phyloP scores from a whole-genome alignment of 2,329 filamentous ascomycete genomes.

The Cladophialophora psammophila region DNA sequence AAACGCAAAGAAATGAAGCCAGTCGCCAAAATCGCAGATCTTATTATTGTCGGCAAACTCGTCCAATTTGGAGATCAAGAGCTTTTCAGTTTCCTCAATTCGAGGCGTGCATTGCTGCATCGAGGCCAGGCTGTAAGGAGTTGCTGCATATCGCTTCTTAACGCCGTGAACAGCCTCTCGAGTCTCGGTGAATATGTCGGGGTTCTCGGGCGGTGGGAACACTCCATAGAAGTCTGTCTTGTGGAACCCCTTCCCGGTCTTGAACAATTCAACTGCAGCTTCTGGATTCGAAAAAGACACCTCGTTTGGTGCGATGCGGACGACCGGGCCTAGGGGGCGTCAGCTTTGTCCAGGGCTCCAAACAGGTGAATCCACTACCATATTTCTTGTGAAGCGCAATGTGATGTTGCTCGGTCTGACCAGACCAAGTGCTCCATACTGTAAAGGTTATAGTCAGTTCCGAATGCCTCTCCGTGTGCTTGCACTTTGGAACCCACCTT shows the following conservation, averaged over 20 bases:
- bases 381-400: slow-evolving; percentile 51
- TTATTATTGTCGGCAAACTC: slow-evolving; percentile 47
- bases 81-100: slow-evolving; percentile 50
- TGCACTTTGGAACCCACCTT: slow-evolving; percentile 34
- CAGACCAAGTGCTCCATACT: slow-evolving; percentile 48
- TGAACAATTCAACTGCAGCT: slow-evolving; percentile 55
- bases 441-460: neutral
- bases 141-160: slow-evolving; percentile 59
- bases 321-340: slow-evolving; percentile 49
- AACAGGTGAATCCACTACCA: slow-evolving; percentile 41
- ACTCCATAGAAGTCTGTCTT: slow-evolving; percentile 63
- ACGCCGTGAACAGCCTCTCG: slow-evolving; percentile 62
- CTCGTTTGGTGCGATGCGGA: slow-evolving; percentile 60
- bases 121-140: slow-evolving; percentile 43
- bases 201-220: slow-evolving; percentile 64
- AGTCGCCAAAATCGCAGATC: slow-evolving; percentile 56
- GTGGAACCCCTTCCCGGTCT: slow-evolving; percentile 61
- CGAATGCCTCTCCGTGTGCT: neutral
- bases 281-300: slow-evolving; percentile 57
- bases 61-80: slow-evolving; percentile 55
- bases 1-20: slow-evolving; percentile 48
- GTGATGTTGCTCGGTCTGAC: slow-evolving; percentile 49
- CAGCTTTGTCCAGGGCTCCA: slow-evolving; percentile 6
- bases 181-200: slow-evolving; percentile 65
- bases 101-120: slow-evolving; percentile 42